Evolutionary conservation across 139 green algal species (phyloP).

Genomic region (Chlorella sp.): DNA sequence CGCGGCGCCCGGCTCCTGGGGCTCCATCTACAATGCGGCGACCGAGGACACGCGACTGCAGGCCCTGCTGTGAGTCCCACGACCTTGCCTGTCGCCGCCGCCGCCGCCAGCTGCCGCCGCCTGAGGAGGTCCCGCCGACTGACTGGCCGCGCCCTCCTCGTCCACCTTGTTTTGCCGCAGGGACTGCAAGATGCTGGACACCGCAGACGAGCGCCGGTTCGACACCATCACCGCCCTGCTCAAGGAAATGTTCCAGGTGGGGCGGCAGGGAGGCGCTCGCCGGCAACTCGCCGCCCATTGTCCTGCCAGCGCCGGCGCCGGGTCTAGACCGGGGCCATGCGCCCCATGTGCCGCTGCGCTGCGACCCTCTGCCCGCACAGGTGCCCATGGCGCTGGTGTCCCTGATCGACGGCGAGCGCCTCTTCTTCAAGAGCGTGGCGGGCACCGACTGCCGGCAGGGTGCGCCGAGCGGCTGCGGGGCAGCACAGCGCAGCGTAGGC

Average conservation of each 20-base stretch:
- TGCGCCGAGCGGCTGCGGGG: not conserved
- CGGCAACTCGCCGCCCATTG: too few relatives aligned
- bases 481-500: too few relatives aligned
- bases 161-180: too few relatives aligned
- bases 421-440: conserved; percentile 13
- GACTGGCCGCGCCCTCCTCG: not conserved
- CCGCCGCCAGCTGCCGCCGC: not conserved
- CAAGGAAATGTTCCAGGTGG: conserved; percentile 20
- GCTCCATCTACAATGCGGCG: not conserved
- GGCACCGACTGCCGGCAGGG: conserved; percentile 23
- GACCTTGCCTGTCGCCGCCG: not conserved
- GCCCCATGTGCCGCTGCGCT: not conserved
- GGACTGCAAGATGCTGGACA: conserved; percentile 29
- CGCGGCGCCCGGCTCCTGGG: not conserved
- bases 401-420: conserved; percentile 15
- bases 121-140: not conserved
- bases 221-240: conserved; percentile 26
- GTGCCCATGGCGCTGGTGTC: conserved; percentile 29
- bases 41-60: not conserved
- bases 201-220: conserved; percentile 1
- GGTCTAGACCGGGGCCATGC: too few relatives aligned
- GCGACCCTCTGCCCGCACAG: not conserved
- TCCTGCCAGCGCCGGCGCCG: too few relatives aligned
- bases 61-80: not conserved
- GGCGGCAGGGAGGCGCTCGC: too few relatives aligned